A percentile compares a stretch with the other conserved stretches of the same genome.
These are phyloP conservation scores for Colletotrichum tropicale DNA, from an alignment of 2,329 filamentous ascomycete genomes.

Conservation along the genomic window DNA sequence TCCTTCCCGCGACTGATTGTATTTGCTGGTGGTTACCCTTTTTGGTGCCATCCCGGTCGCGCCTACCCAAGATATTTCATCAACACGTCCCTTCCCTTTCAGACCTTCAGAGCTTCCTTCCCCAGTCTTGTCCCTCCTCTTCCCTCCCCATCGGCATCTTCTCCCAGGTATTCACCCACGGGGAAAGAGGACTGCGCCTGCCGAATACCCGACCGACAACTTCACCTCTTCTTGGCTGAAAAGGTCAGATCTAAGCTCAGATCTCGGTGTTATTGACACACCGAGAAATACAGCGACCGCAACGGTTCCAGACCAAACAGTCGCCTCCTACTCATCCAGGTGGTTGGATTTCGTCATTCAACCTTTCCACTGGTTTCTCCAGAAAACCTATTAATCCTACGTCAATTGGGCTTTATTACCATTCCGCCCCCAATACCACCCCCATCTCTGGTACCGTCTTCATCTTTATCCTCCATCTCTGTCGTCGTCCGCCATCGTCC, in stretches of 20 bases:
- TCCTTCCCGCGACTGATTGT: background rate
- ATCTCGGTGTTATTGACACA: background rate
- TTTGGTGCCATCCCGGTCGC: background rate
- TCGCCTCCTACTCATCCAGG: background rate
- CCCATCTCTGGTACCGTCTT: background rate
- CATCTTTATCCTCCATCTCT: background rate
- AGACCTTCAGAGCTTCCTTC: background rate
- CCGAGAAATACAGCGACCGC: constrained; percentile 7
- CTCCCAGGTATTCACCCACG: background rate
- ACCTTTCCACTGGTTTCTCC: background rate
- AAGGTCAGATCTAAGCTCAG: background rate
- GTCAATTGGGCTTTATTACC: background rate
- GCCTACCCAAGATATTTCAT: constrained; percentile 16
- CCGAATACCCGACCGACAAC: background rate
- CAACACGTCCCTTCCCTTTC: background rate
- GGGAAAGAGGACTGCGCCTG: background rate
- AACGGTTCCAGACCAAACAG: background rate
- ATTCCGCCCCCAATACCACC: background rate
- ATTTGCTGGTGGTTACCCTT: background rate
- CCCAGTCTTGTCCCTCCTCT: constrained; percentile 3
- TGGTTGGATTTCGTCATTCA: background rate
- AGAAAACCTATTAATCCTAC: background rate
- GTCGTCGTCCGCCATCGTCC: background rate
- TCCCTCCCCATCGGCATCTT: constrained; percentile 1
- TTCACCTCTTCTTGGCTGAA: background rate